Evolutionary conservation across 2,329 filamentous ascomycete genomes (phyloP).

Genomic region (Curvularia verruculosa): DNA sequence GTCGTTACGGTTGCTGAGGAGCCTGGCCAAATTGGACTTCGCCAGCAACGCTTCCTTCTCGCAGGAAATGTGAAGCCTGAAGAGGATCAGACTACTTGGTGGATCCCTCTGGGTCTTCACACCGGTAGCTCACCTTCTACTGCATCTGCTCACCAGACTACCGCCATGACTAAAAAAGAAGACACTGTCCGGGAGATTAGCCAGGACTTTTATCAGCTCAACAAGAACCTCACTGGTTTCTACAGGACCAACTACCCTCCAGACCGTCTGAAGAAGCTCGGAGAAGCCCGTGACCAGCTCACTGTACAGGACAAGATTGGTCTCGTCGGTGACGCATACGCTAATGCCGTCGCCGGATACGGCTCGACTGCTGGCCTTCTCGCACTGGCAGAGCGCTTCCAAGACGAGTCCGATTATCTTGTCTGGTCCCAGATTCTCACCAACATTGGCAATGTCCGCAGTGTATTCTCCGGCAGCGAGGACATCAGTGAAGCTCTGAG

Average conservation of each 20-base stretch:
- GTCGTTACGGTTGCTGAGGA: constrained; percentile 86
- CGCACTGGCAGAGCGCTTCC: constrained; percentile 83
- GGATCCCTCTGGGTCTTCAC: constrained; percentile 87
- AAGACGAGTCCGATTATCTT: constrained; percentile 79
- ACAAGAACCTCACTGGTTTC: constrained; percentile 85
- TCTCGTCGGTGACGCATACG: constrained; percentile 85
- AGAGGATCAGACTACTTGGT: constrained; percentile 93
- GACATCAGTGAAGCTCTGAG: constrained; percentile 74
- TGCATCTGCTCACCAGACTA: constrained; percentile 65
- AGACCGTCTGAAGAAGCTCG: constrained; percentile 79
- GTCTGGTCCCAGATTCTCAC: constrained; percentile 88
- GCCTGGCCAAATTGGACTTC: constrained; percentile 78
- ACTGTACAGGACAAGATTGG: constrained; percentile 90
- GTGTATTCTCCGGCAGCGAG: constrained; percentile 81
- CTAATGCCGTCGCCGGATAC: constrained; percentile 85
- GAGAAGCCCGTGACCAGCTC: constrained; percentile 75
- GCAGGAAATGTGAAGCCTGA: constrained; percentile 89
- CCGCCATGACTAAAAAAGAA: constrained; percentile 76
- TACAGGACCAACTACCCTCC: constrained; percentile 94
- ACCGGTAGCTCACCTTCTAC: constrained; percentile 66
- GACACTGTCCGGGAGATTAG: constrained; percentile 77
- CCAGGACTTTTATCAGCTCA: constrained; percentile 89
- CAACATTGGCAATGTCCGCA: constrained; percentile 76
- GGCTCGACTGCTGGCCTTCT: constrained; percentile 81
- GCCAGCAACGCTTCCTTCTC: constrained; percentile 87